phyloP scores from a whole-genome alignment of 768 basidiomycete species.

The Tricholoma saponaceum region DNA sequence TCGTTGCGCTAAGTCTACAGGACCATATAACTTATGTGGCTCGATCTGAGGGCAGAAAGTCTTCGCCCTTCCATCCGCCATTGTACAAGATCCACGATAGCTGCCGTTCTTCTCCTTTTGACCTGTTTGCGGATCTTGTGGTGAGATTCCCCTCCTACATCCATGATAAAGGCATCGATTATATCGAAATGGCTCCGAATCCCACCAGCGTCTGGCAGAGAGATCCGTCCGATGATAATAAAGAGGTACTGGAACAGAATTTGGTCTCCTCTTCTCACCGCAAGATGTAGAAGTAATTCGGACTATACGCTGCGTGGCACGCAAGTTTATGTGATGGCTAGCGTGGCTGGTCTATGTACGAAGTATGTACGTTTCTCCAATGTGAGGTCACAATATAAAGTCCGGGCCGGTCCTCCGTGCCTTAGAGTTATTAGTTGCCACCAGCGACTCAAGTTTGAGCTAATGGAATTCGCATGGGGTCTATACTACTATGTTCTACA shows the following conservation, averaged over 20 bases:
- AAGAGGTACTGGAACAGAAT: background rate
- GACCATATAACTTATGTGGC: constrained; percentile 7
- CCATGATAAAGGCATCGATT: background rate
- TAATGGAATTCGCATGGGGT: too few relatives aligned
- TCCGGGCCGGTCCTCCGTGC: too few relatives aligned
- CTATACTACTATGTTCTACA: too few relatives aligned
- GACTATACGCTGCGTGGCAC: background rate
- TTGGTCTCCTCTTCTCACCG: too few relatives aligned
- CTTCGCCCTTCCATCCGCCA: background rate
- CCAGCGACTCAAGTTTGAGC: too few relatives aligned
- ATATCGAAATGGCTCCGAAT: background rate
- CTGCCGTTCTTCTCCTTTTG: constrained; percentile 3
- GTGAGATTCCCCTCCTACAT: background rate
- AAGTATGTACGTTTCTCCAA: too few relatives aligned
- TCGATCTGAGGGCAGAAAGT: constrained; percentile 4
- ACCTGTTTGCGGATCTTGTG: constrained; percentile 4
- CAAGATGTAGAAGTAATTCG: background rate
- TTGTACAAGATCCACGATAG: constrained; percentile 2
- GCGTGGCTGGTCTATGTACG: too few relatives aligned
- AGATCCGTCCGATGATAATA: too few relatives aligned
- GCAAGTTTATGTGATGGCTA: too few relatives aligned
- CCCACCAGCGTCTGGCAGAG: background rate
- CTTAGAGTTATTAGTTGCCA: too few relatives aligned
- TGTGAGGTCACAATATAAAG: too few relatives aligned
- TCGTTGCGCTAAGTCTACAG: background rate